Base-by-base conservation (phyloP, 345 rosid genomes). In the Euphorbia lathyris region DNA sequence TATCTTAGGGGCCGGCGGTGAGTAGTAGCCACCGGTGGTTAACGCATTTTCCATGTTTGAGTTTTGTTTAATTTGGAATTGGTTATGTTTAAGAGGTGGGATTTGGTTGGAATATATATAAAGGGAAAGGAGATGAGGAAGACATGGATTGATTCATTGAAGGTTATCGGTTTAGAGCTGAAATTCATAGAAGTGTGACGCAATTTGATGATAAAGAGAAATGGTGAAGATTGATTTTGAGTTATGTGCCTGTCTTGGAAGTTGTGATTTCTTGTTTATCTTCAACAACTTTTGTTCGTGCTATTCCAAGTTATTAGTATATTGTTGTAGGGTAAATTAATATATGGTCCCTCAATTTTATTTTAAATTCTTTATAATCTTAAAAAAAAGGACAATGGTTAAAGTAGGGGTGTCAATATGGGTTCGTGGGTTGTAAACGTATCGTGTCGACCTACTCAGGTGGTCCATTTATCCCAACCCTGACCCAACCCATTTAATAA, bases 191-290 rank as follows among this genome's bases (percentile, higher is more conserved):
- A 56, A 42, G 47, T 1, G 58, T 75, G 59, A 69, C 58, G 69
- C 59, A 23, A 36, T 16, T 23, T 69, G 66, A 20, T 67, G 58
- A 66, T 22, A 38, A 64, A 13, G 23, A 8, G 43, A 8, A 27
- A 9, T 19, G 65, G 43, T 43, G 29, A 0, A 63, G n/a, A 29
- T 58, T 51, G 48, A 3, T 55, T 26, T 63, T 40, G 78, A 48
- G 40, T 9, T 40, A 22, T 74, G 60, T 74, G 73, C 73, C 69
- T 19, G 48, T 47, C 64, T 74, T 58, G 69, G 58, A 63, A 62
- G 14, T 32, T 63, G 65, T 14, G 68, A 45, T 63, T 43, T 53
- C 32, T 43, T n/a, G 11, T 2, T 45, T 45, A 45, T 45, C 51
- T 40, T 40, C 4, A 40, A 40, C 45, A 4, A 12, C 9, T 40